Evolutionary conservation across 164 flowering plant species (phyloP), one percentile per base, ranked within the genome.

Genomic region (Pachysandra terminalis): DNA sequence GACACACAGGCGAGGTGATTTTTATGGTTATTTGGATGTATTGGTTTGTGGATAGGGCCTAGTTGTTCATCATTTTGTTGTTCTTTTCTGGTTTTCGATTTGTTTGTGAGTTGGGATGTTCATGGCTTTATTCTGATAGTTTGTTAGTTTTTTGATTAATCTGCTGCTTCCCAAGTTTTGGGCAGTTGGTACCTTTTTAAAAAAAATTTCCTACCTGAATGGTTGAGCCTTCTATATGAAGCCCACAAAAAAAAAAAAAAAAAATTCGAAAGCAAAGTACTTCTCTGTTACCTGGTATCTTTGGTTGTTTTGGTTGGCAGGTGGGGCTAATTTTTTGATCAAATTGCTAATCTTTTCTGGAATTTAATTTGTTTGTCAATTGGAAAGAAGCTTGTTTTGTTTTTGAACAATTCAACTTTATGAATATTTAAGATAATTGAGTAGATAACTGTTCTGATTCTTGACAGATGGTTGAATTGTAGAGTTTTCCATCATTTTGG

Each of bases 1-100:
- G 41, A 25, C 66, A 16, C 78, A 67, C 13, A 59, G 71, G 16
- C 67, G 8, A 55, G 80, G 85, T 79, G 37, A 35, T 13, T 8
- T 54, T 59, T 66, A 1, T 57, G 14, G 13, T 37, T n/a, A 5
- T 45, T 0, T 32, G 32, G 32, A 24, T 41, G 5, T 22, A 5
- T 9, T 59, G 17, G 52, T 9, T 59, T 59, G 25, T 59, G 28
- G 56, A 58, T 59, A 9, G 19, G 27, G 4, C 16, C 59, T 51
- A 54, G 58, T 67, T 26, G 23, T 6, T 57, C 13, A 66, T 66
- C 41, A 27, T 12, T 24, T 66, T 9, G 12, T n/a, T n/a, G n/a
- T n/a, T n/a, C n/a, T n/a, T n/a, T n/a, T n/a, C n/a, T n/a, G n/a
- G n/a, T n/a, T n/a, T n/a, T n/a, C n/a, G 0, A 19, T 37, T 32